Percentiles rank a stretch among this genome's conserved stretches.
phyloP scores from a whole-genome alignment of 2,329 filamentous ascomycete genomes.

The Phoma herbarum region DNA sequence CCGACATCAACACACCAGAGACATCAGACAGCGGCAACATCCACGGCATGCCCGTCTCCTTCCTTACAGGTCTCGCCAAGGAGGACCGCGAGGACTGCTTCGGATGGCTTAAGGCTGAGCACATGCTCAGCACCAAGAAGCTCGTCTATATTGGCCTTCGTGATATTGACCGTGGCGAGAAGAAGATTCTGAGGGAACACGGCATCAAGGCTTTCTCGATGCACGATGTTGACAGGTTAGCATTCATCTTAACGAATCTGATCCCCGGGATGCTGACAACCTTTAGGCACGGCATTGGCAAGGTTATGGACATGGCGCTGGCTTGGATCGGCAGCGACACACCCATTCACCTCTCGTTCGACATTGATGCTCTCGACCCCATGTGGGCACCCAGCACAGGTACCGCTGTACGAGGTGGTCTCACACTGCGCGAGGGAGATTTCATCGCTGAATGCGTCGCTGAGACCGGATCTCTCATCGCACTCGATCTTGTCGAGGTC shows the following conservation, averaged over 20 bases:
- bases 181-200: constrained; percentile 86
- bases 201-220: constrained; percentile 97
- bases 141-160: constrained; percentile 96
- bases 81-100: constrained; percentile 82
- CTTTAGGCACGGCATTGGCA: constrained; percentile 84
- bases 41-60: constrained; percentile 97
- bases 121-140: constrained; percentile 77
- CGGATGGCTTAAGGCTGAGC: constrained; percentile 83
- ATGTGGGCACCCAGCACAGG: constrained; percentile 97
- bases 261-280: constrained; percentile 10
- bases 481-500: constrained; percentile 65
- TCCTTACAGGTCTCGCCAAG: constrained; percentile 83
- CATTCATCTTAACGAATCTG: background rate
- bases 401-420: constrained; percentile 89
- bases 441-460: constrained; percentile 83
- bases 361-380: constrained; percentile 95
- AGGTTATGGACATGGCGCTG: constrained; percentile 97
- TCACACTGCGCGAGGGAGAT: constrained; percentile 94
- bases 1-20: constrained; percentile 97
- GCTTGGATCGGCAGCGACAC: constrained; percentile 94
- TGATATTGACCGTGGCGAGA: constrained; percentile 93
- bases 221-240: constrained; percentile 93
- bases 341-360: constrained; percentile 95
- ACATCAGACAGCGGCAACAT: constrained; percentile 90
- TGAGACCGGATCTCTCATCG: constrained; percentile 64